phyloP scores from a whole-genome alignment of 208 protist genomes.

The Blastocrithidia nonstop region DNA sequence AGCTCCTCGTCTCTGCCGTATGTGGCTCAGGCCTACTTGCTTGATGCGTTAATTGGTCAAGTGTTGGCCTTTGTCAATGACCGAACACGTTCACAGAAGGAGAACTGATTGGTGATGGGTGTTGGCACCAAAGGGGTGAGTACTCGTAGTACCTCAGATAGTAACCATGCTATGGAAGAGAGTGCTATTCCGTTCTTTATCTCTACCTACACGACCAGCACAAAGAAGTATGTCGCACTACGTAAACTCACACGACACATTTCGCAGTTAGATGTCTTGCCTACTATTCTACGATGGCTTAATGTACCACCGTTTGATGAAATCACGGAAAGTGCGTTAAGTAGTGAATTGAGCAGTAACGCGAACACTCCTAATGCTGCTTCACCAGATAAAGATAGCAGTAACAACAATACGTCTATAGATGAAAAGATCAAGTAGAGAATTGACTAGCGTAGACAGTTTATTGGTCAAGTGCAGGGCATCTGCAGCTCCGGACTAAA shows the following conservation, averaged over 20 bases:
- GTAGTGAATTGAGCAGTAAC: too few relatives aligned
- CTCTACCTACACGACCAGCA: slow-evolving; percentile 30
- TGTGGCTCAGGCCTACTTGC: slow-evolving; percentile 43
- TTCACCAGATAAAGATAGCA: neutral
- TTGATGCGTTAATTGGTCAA: slow-evolving; percentile 56
- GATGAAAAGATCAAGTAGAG: slow-evolving; percentile 8
- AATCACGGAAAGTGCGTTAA: slow-evolving; percentile 10
- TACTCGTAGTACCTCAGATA: slow-evolving; percentile 17
- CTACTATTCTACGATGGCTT: slow-evolving; percentile 61
- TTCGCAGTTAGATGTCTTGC: slow-evolving; percentile 48
- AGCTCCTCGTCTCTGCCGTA: slow-evolving; percentile 22
- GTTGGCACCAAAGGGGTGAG: slow-evolving; percentile 39
- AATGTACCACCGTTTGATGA: slow-evolving; percentile 40
- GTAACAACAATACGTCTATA: slow-evolving; percentile 4
- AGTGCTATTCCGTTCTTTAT: slow-evolving; percentile 45
- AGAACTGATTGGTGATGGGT: slow-evolving; percentile 73
- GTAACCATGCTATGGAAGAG: slow-evolving; percentile 10
- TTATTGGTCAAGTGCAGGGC: slow-evolving; percentile 39
- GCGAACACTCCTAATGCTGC: too few relatives aligned
- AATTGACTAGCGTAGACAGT: slow-evolving; percentile 8
- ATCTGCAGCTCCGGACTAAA: slow-evolving; percentile 43
- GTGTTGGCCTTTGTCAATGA: slow-evolving; percentile 37
- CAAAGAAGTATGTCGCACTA: slow-evolving; percentile 19
- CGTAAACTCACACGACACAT: slow-evolving; percentile 18
- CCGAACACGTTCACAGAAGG: slow-evolving; percentile 28